phyloP scores from a whole-genome alignment of 305 asterid genomes.

The Solanum hybrid region DNA sequence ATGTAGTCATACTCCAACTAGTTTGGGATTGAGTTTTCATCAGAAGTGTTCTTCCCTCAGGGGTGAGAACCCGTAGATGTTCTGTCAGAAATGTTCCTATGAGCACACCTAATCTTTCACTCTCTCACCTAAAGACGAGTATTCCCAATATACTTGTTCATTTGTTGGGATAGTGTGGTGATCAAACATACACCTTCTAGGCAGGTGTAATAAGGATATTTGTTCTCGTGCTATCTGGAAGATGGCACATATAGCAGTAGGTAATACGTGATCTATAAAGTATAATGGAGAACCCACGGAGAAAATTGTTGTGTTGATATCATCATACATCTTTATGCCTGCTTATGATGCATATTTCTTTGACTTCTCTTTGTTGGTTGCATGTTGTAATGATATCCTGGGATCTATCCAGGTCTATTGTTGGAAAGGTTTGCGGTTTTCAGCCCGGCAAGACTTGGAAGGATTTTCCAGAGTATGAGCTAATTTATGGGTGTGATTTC shows the following conservation, averaged over 20 bases:
- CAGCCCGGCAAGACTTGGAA: slow-evolving; percentile 96
- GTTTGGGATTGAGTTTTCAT: background rate
- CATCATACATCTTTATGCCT: background rate
- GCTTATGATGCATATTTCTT: background rate
- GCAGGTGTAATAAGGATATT: background rate
- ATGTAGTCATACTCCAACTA: background rate
- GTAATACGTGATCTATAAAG: background rate
- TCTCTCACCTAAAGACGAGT: background rate
- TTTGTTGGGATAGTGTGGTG: background rate
- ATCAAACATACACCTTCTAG: background rate
- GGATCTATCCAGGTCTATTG: slow-evolving; percentile 66
- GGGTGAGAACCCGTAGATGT: background rate
- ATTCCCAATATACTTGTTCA: background rate
- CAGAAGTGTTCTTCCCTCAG: background rate
- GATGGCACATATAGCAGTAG: background rate
- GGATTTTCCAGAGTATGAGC: slow-evolving; percentile 78
- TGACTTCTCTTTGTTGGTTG: background rate
- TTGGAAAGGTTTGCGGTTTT: slow-evolving; percentile 97
- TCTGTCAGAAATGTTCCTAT: background rate
- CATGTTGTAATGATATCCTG: slow-evolving; percentile 4
- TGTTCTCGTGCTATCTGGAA: background rate
- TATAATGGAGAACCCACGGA: background rate
- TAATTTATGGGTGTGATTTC: background rate
- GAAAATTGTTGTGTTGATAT: background rate
- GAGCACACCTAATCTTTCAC: background rate